Conservation (phyloP, 2,329 filamentous ascomycete species). For the Emergomyces africanus region DNA sequence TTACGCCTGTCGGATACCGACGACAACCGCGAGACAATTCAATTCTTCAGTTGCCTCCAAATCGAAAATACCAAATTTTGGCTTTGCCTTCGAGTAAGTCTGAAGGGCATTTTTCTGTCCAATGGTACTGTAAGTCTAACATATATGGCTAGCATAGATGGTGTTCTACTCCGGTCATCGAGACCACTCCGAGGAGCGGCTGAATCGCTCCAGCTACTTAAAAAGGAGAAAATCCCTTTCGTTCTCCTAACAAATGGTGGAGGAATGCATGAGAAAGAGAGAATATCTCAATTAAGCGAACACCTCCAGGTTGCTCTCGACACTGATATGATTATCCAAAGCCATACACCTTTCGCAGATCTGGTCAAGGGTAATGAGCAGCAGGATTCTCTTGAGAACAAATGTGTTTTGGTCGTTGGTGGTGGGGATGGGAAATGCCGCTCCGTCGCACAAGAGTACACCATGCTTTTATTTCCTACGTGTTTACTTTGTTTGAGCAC, state of each 20-base stretch:
- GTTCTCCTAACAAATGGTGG: constrained; percentile 95
- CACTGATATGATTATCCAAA: constrained; percentile 66
- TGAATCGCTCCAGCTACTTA: constrained; percentile 59
- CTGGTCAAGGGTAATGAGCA: constrained; percentile 48
- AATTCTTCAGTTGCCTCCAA: constrained; percentile 1
- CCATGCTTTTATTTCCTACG: not conserved
- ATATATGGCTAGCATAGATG: constrained; percentile 56
- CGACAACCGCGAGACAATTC: constrained; percentile 3
- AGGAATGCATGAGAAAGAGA: constrained; percentile 64
- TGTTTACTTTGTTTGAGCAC: not conserved
- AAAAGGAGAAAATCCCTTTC: constrained; percentile 67
- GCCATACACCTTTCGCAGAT: constrained; percentile 77
- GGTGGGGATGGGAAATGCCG: constrained; percentile 56
- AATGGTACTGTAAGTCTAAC: not conserved
- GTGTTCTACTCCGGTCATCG: constrained; percentile 77
- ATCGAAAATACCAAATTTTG: constrained; percentile 23
- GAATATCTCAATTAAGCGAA: constrained; percentile 55
- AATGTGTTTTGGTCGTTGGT: constrained; percentile 63
- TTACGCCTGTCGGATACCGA: not conserved
- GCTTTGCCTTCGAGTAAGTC: constrained; percentile 35
- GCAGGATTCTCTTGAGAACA: constrained; percentile 41
- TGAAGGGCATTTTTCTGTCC: not conserved
- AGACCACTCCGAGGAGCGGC: constrained; percentile 67
- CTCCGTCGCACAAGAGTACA: constrained; percentile 54
- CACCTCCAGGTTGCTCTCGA: constrained; percentile 53